Evolutionary conservation across 1,284 basidiomycete species (phyloP).

Genomic region (Ceratobasidium sp.): DNA sequence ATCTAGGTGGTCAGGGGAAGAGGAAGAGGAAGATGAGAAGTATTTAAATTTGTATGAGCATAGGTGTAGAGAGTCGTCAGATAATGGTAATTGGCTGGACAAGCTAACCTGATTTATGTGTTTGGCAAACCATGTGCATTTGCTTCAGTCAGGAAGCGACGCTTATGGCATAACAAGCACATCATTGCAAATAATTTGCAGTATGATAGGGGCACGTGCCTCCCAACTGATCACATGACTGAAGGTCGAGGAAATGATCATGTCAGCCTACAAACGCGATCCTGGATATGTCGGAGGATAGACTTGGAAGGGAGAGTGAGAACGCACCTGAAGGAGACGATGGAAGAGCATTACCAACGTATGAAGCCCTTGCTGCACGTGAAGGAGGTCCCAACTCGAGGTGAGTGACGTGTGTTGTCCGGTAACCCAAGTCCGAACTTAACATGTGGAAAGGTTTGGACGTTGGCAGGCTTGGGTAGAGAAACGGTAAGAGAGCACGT

Average conservation of each 20-base stretch:
- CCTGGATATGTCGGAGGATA: constrained; percentile 12
- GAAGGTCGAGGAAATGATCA: not conserved
- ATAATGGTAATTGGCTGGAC: too few species aligned
- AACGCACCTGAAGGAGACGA: constrained; percentile 48
- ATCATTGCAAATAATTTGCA: too few species aligned
- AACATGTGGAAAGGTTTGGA: constrained; percentile 75
- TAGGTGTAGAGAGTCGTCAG: too few species aligned
- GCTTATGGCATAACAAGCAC: too few species aligned
- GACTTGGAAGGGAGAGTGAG: not conserved
- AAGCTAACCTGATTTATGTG: too few species aligned
- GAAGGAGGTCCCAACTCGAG: constrained; percentile 40
- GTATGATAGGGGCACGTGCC: constrained; percentile 3
- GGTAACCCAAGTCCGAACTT: constrained; percentile 44
- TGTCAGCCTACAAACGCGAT: constrained; percentile 15
- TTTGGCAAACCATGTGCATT: too few species aligned
- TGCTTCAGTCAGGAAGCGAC: too few species aligned
- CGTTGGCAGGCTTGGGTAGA: constrained; percentile 85
- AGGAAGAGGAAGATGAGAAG: too few species aligned
- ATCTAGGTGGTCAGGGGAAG: too few species aligned
- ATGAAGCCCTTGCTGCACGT: constrained; percentile 68
- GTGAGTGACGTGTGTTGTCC: constrained; percentile 10
- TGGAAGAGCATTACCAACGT: constrained; percentile 70
- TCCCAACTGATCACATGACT: not conserved
- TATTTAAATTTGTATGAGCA: too few species aligned
- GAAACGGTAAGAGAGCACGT: constrained; percentile 63